These are phyloP conservation scores for Phytophthora vignae DNA, from an alignment of 352 stramenopile species.

Conservation along the genomic window DNA sequence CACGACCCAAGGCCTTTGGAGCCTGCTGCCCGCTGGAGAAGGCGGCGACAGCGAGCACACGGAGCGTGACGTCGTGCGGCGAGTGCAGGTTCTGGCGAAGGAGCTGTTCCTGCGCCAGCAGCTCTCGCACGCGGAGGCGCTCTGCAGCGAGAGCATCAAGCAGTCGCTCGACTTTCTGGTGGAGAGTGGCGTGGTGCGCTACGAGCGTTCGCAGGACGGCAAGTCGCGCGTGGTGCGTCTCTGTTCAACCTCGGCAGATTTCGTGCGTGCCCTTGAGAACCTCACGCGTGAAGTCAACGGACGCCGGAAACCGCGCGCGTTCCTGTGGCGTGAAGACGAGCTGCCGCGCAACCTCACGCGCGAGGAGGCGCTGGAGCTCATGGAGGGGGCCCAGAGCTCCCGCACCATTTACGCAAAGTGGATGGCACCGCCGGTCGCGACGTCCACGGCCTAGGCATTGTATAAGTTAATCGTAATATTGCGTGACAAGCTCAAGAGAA, in stretches of 20 bases:
- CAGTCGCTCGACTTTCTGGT: conserved; percentile 74
- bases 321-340: conserved; percentile 56
- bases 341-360: conserved; percentile 33
- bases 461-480: conserved; percentile 36
- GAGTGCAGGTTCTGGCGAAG: conserved; percentile 64
- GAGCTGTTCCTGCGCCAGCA: conserved; percentile 52
- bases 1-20: conserved; percentile 57
- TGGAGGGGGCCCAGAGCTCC: conserved; percentile 29
- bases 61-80: conserved; percentile 60
- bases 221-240: conserved; percentile 41
- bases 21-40: conserved; percentile 28
- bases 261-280: conserved; percentile 24
- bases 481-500: conserved; percentile 5
- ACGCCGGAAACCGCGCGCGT: conserved; percentile 52
- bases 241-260: conserved; percentile 13
- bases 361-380: conserved; percentile 40
- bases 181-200: conserved; percentile 51
- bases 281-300: conserved; percentile 53
- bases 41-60: conserved; percentile 22
- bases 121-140: conserved; percentile 66
- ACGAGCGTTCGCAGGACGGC: conserved; percentile 38
- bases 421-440: conserved; percentile 36
- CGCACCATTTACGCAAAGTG: conserved; percentile 46
- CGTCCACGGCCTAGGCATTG: conserved; percentile 7
- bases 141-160: conserved; percentile 83